phyloP scores from a whole-genome alignment of 2,329 filamentous ascomycete species.

The Ceratocystis variospora region DNA sequence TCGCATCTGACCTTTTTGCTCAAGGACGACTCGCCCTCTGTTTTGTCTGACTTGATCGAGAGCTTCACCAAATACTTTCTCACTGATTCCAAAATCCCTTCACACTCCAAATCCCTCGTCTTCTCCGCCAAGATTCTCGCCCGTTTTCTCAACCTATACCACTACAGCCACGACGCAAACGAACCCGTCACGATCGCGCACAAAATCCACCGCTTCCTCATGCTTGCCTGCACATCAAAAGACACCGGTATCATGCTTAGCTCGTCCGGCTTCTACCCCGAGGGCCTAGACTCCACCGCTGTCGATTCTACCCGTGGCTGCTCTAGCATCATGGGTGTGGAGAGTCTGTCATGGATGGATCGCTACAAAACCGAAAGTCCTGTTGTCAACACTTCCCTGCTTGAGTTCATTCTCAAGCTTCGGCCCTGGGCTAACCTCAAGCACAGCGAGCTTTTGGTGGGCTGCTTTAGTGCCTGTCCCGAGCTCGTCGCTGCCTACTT shows the following conservation, averaged over 20 bases:
- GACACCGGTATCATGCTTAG: conserved; percentile 61
- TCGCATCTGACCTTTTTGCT: conserved; percentile 69
- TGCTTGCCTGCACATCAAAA: conserved; percentile 59
- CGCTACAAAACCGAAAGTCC: conserved; percentile 52
- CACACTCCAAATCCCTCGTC: conserved; percentile 59
- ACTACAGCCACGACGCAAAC: conserved; percentile 40
- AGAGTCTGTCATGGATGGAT: conserved; percentile 56
- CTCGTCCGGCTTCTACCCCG: conserved; percentile 74
- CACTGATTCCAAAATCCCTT: conserved; percentile 57
- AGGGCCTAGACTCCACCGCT: conserved; percentile 43
- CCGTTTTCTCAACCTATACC: conserved; percentile 59
- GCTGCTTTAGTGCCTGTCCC: conserved; percentile 67
- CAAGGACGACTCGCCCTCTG: conserved; percentile 59
- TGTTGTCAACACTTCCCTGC: conserved; percentile 65
- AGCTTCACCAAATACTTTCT: conserved; percentile 58
- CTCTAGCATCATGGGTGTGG: conserved; percentile 47
- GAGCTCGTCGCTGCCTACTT: conserved; percentile 87
- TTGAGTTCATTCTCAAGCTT: conserved; percentile 64
- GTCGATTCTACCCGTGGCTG: conserved; percentile 24
- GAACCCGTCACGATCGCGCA: conserved; percentile 43
- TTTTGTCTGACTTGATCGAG: conserved; percentile 62
- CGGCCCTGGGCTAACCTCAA: conserved; percentile 69
- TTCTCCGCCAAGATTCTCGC: conserved; percentile 62
- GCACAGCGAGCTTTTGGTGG: conserved; percentile 67
- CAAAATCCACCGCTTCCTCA: conserved; percentile 60